Base-by-base conservation (phyloP, 352 stramenopile species). In the Phytophthora hybrid region DNA sequence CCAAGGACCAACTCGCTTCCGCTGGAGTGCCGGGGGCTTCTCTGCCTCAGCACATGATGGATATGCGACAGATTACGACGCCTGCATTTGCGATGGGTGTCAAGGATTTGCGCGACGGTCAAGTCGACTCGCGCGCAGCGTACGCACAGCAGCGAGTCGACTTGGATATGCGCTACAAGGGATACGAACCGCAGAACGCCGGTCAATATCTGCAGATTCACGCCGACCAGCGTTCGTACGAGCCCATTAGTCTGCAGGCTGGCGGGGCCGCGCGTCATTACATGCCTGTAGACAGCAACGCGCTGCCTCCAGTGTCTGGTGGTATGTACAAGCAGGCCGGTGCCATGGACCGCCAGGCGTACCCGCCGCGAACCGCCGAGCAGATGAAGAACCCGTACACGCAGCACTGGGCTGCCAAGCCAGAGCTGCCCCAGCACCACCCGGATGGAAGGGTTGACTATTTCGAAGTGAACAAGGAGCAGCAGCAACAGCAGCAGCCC, bases 21-120 rank as follows among this genome's bases (percentile, higher is more conserved):
- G 66, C 59, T 11, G 70, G 63, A 6, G 59, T 74, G 2, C 16
- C 64, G 5, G 53, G 32, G 0, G 66, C 52, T 19, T 78, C 74
- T 3, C 59, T 82, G 37, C 83, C 84, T 32, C 81, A 86, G 59
- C 77, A 82, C 71, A 93, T 94, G 74, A 95, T 93, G 85, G 85
- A 93, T 63, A 95, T 93, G 85, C 85, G 87, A 57, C 86, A 93
- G 77, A 90, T 93, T 41, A 93, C 87, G 5, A 90, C 82, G 58
- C 87, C 87, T 6, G 77, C 79, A 16, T 93, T 82, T 70, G 74
- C 72, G 55, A 71, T 74, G 57, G 74, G 73, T 29, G 66, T 80
- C 9, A 92, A 92, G 73, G 83, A 91, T 41, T 66, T 79, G 54
- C 71, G 69, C 5, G 77, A 81, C 14, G 66, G 74, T 16, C 64